phyloP scores from a whole-genome alignment of 2,329 filamentous ascomycete species.

The Alternaria angustiovoidea region DNA sequence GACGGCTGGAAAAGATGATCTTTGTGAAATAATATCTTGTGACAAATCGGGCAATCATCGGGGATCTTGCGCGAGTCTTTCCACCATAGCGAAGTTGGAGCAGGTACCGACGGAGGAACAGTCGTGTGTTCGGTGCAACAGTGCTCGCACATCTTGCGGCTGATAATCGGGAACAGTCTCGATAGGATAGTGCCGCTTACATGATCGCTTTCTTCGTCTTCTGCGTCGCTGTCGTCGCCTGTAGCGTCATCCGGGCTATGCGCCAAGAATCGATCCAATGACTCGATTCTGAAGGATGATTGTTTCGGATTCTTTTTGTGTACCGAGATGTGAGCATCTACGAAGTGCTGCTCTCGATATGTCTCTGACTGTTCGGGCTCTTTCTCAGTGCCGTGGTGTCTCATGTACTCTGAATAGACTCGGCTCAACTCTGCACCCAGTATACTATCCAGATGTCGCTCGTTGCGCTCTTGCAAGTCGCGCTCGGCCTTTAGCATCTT shows the following conservation, averaged over 20 bases:
- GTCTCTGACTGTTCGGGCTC: background rate
- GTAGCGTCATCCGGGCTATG: background rate
- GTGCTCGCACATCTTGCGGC: background rate
- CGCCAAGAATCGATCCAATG: background rate
- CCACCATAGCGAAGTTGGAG: background rate
- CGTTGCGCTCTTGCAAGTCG: background rate
- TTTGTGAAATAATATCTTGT: background rate
- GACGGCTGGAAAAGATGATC: fast-evolving
- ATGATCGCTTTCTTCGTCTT: background rate
- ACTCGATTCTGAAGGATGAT: background rate
- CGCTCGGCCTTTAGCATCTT: background rate
- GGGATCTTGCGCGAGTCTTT: background rate
- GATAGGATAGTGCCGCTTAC: background rate
- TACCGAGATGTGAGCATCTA: background rate
- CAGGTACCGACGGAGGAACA: background rate
- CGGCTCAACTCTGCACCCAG: background rate
- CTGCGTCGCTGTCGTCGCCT: background rate
- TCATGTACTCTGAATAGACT: background rate
- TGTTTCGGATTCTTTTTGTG: background rate
- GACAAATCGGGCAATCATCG: background rate
- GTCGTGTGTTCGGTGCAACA: background rate
- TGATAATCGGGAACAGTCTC: background rate
- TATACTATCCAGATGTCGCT: background rate
- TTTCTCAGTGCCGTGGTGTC: fast-evolving
- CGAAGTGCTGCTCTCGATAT: background rate